Evolutionary conservation across 1,284 basidiomycete genomes (phyloP).

Genomic region (Austroboletus novae-zelandiae): DNA sequence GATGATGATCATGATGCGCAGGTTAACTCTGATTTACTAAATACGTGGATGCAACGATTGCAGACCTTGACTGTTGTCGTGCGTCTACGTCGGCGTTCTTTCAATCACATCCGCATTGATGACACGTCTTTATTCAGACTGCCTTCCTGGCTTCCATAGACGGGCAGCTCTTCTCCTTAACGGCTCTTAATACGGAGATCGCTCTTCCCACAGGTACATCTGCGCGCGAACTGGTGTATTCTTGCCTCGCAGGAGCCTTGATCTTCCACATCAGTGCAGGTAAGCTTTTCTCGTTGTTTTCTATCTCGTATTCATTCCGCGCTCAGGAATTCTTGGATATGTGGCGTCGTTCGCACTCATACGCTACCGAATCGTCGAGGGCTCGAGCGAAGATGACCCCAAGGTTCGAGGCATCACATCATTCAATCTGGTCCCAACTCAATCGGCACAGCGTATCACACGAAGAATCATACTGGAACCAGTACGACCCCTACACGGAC

Average conservation of each 20-base stretch:
- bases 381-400: constrained; percentile 6
- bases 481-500: constrained; percentile 6
- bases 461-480: constrained; percentile 20
- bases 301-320: background rate
- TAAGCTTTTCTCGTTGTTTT: constrained; percentile 10
- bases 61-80: constrained; percentile 32
- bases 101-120: background rate
- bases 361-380: constrained; percentile 25
- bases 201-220: constrained; percentile 5
- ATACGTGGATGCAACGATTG: constrained; percentile 24
- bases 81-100: constrained; percentile 6
- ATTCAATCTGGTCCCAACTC: constrained; percentile 5
- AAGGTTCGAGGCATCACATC: constrained; percentile 12
- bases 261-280: constrained; percentile 31
- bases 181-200: constrained; percentile 20
- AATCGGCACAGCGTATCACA: constrained; percentile 4
- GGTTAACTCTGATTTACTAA: constrained; percentile 18
- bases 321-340: constrained; percentile 29
- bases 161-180: constrained; percentile 30
- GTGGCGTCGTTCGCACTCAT: constrained; percentile 28
- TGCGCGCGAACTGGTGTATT: constrained; percentile 26
- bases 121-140: constrained; percentile 20
- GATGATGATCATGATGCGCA: constrained; percentile 11
- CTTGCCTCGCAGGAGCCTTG: constrained; percentile 29
- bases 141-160: constrained; percentile 30